These are phyloP conservation scores for Monosporozyma aquatica DNA, from an alignment of 805 yeast species.

Conservation along the genomic window DNA sequence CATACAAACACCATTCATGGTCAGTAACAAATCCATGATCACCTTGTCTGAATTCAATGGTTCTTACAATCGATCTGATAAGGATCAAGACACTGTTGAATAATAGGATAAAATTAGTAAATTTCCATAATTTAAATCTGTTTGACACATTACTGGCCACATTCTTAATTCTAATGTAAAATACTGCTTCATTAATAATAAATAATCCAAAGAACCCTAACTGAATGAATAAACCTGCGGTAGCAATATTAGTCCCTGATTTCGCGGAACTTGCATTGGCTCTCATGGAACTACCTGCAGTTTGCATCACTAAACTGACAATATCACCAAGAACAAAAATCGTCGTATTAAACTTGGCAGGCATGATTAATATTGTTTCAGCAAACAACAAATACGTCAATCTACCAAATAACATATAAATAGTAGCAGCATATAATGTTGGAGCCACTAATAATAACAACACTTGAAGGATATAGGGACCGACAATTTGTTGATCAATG, in stretches of 20 bases:
- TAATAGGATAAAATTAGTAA: slow-evolving; percentile 10
- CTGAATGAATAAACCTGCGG: slow-evolving; percentile 31
- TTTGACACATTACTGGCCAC: not conserved
- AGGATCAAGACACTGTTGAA: slow-evolving; percentile 16
- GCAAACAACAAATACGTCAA: slow-evolving; percentile 15
- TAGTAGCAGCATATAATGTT: slow-evolving; percentile 27
- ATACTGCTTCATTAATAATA: slow-evolving; percentile 12
- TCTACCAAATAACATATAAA: slow-evolving; percentile 28
- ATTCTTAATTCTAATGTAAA: slow-evolving; percentile 8
- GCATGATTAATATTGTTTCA: slow-evolving; percentile 14
- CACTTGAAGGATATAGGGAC: slow-evolving; percentile 22
- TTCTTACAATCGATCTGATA: slow-evolving; percentile 27
- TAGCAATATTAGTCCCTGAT: slow-evolving; percentile 19
- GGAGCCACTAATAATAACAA: slow-evolving; percentile 28
- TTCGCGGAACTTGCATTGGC: slow-evolving; percentile 4
- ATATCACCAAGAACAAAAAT: slow-evolving; percentile 29
- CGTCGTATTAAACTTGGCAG: slow-evolving; percentile 18
- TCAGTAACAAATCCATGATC: slow-evolving; percentile 18
- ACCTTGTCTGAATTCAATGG: slow-evolving; percentile 27
- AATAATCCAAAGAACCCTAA: slow-evolving; percentile 27
- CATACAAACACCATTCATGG: slow-evolving; percentile 24
- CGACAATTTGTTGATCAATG: slow-evolving; percentile 5
- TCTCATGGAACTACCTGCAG: slow-evolving; percentile 28
- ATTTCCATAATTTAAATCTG: slow-evolving; percentile 8
- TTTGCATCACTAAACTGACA: slow-evolving; percentile 26